These are phyloP conservation scores for Pulveroboletus sp. DNA, from an alignment of 768 basidiomycete genomes.

Conservation along the genomic window DNA sequence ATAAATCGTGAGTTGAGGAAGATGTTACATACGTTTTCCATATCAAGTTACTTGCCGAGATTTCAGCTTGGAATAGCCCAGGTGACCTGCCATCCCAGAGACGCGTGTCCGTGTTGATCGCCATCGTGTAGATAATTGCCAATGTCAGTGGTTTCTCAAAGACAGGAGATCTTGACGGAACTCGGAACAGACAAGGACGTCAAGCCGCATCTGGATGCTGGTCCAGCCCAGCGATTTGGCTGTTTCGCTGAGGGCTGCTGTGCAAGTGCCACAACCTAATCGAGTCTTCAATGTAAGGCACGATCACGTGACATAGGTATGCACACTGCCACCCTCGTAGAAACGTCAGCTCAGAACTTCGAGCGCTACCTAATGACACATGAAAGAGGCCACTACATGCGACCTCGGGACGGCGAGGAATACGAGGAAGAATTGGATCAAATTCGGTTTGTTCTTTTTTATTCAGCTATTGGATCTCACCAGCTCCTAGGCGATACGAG, in stretches of 20 bases:
- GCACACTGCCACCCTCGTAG: too few species aligned
- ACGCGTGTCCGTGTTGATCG: slow-evolving; percentile 28
- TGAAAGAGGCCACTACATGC: slow-evolving; percentile 22
- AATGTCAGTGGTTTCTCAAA: slow-evolving; percentile 3
- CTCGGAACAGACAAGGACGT: slow-evolving; percentile 2
- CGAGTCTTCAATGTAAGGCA: too few species aligned
- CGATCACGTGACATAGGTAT: too few species aligned
- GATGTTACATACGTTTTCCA: slow-evolving; percentile 9
- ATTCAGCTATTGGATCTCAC: slow-evolving; percentile 11
- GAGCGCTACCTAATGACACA: slow-evolving; percentile 18
- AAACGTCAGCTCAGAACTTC: neutral
- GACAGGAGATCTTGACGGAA: slow-evolving; percentile 8
- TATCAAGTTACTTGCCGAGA: slow-evolving; percentile 4
- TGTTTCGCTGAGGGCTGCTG: neutral
- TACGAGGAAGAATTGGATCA: slow-evolving; percentile 67
- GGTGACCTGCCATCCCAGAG: slow-evolving; percentile 12
- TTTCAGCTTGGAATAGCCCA: neutral
- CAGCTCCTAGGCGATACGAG: slow-evolving; percentile 72
- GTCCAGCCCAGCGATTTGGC: neutral
- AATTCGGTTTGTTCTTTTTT: slow-evolving; percentile 46
- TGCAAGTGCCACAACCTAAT: neutral
- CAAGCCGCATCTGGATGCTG: neutral
- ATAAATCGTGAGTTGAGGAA: slow-evolving; percentile 5
- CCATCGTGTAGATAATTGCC: slow-evolving; percentile 12
- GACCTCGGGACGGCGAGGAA: slow-evolving; percentile 33